A percentile compares a stretch with the other conserved stretches of the same genome.
Conservation (phyloP, 768 basidiomycete species). For the Rhodotorula toruloides region DNA sequence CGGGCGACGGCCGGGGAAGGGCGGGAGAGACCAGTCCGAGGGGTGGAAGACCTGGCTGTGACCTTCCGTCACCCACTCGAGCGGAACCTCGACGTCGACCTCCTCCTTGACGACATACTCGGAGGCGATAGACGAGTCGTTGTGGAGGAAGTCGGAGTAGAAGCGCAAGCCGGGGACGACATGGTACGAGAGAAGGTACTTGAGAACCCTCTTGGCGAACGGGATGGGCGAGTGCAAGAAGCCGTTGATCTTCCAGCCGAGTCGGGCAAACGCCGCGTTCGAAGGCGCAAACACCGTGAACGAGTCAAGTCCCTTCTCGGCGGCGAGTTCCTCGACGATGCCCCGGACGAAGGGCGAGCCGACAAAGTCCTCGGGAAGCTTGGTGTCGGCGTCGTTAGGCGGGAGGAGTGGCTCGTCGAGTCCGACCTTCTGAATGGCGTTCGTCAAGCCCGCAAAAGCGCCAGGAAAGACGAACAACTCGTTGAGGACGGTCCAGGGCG, state of each 20-base stretch:
- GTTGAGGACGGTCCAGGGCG: conserved; percentile 47
- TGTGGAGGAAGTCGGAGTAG: conserved; percentile 46
- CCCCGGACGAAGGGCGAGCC: conserved; percentile 37
- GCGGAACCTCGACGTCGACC: conserved; percentile 12
- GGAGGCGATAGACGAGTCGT: conserved; percentile 29
- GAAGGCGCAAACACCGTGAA: conserved; percentile 30
- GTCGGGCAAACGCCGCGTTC: conserved; percentile 22
- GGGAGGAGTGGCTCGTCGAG: conserved; percentile 39
- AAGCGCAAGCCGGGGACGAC: conserved; percentile 47
- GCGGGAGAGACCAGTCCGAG: no score
- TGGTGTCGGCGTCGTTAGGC: neutral
- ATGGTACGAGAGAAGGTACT: conserved; percentile 48
- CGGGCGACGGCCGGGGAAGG: no score
- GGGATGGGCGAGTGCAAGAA: conserved; percentile 48
- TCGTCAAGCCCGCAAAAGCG: conserved; percentile 48
- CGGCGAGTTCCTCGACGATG: conserved; percentile 30
- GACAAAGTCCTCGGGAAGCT: conserved; percentile 6
- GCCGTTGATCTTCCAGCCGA: conserved; percentile 42
- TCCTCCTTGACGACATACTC: conserved; percentile 1
- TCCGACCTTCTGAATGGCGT: conserved; percentile 45
- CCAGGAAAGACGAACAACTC: conserved; percentile 47
- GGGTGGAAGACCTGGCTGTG: no score
- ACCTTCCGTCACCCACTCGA: conserved; percentile 8
- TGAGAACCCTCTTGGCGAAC: conserved; percentile 39
- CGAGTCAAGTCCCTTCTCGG: conserved; percentile 40